Evolutionary conservation across 2,329 filamentous ascomycete species (phyloP), one percentile per base, ranked within the genome.

Genomic region (Verticillium longisporum): DNA sequence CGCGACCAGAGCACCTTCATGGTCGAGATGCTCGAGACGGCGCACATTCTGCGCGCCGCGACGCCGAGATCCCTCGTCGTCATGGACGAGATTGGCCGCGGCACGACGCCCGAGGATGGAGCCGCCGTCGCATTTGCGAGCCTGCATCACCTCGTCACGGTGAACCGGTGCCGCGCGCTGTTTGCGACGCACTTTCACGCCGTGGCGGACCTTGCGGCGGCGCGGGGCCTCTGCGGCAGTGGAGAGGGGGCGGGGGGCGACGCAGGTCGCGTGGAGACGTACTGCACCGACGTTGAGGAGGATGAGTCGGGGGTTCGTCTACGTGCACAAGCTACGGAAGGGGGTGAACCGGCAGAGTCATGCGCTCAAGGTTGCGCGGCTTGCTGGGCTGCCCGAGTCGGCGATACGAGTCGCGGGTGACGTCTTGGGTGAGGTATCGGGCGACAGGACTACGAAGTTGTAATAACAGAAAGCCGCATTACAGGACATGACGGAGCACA

Each of bases 1-100:
- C 86, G 87, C 58, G 90, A 97, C 77, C 93, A 98, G 74, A 97
- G 92, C 59, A 99, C 96, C 0, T 99, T 99, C 75, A 98, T 99
- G 95, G 92, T 98, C 1, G 95, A 99, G 77, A 99, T 99, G 95
- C 83, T 97, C 2, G 95, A 99, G 76, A 97, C 95, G 21, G 93
- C 94, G 1, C 83, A 89, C 32, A 99, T 99, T 59, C 82, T 99
- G 59, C 90, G 89, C 63, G 83, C 90, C 66, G 94, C 95, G 0
- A 98, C 94, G 1, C 77, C 87, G 1, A 83, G 88, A 31, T 95
- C 90, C 0, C 96, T 99, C 68, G 94, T 95, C 63, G 94, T 99
- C 73, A 98, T 99, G 94, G 95, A 99, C 73, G 95, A 99, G 78
- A 91, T 99, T 41, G 95, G 95, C 0, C 84, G 95, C 56, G 95